A percentile compares a stretch with the other conserved stretches of the same genome.
Conservation (phyloP, 257 asterid species). For the Lithospermum erythrorhizon region DNA sequence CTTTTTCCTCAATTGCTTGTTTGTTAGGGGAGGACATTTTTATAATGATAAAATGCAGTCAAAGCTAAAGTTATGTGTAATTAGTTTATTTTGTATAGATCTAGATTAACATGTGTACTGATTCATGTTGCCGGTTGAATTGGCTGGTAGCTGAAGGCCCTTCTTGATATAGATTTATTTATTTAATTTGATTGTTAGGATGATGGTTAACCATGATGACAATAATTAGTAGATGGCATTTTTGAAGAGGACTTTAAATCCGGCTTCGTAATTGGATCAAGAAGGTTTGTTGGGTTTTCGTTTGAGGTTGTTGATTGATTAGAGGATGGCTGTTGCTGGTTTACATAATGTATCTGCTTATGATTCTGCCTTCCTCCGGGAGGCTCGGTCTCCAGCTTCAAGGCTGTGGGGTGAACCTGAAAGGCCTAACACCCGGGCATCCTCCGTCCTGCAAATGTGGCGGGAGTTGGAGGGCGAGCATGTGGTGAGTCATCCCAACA, state of each 20-base stretch:
- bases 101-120: neutral
- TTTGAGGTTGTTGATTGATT: slow-evolving; percentile 9
- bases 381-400: slow-evolving; percentile 34
- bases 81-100: neutral
- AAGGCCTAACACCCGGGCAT: slow-evolving; percentile 46
- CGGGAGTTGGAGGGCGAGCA: slow-evolving; percentile 71
- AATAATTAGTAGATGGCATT: neutral
- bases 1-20: slow-evolving; percentile 21
- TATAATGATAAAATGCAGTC: neutral
- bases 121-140: neutral
- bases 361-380: slow-evolving; percentile 40
- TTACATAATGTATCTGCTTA: slow-evolving; percentile 43
- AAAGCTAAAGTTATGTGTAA: neutral
- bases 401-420: slow-evolving; percentile 33
- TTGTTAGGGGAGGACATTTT: slow-evolving; percentile 10
- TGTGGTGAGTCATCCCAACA: slow-evolving; percentile 30
- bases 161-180: neutral
- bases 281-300: slow-evolving; percentile 12
- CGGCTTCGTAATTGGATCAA: slow-evolving; percentile 13
- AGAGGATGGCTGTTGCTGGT: slow-evolving; percentile 69
- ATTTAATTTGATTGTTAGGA: no score
- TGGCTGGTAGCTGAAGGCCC: neutral
- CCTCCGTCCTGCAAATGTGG: slow-evolving; percentile 85
- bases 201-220: no score
- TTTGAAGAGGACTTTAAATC: slow-evolving; percentile 8